A percentile compares a stretch with the other conserved stretches of the same genome.
phyloP scores from a whole-genome alignment of 371 early-diverging fungal species.

The Mortierella sp. region DNA sequence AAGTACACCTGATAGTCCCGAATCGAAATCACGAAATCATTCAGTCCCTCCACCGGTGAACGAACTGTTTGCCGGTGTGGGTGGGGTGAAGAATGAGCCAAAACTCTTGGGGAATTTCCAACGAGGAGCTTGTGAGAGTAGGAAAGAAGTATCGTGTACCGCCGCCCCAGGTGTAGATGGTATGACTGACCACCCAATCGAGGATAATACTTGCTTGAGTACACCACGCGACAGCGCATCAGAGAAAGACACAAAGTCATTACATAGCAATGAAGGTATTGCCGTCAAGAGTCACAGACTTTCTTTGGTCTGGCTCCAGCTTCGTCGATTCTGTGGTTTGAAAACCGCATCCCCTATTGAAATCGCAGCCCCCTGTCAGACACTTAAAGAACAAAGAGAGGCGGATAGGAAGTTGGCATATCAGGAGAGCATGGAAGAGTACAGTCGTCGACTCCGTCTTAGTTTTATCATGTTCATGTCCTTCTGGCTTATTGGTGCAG shows the following conservation, averaged over 20 bases:
- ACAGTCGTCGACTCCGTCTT: slow-evolving; percentile 27
- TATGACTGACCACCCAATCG: not conserved
- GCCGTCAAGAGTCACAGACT: not conserved
- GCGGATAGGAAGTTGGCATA: slow-evolving; percentile 27
- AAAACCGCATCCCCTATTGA: not conserved
- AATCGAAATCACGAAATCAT: not conserved
- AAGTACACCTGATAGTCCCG: not conserved
- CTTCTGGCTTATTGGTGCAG: slow-evolving; percentile 45
- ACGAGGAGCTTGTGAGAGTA: not conserved
- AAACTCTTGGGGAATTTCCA: not conserved
- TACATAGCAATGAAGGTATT: not conserved
- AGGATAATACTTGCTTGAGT: not conserved
- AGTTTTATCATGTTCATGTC: slow-evolving; percentile 31
- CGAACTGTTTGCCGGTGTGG: not conserved
- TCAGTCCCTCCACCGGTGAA: not conserved
- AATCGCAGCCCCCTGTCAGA: not conserved
- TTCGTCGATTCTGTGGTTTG: not conserved
- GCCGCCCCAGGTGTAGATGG: not conserved
- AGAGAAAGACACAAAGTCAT: not conserved
- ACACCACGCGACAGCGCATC: not conserved
- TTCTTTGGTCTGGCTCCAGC: not conserved
- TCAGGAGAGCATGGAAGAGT: slow-evolving; percentile 39
- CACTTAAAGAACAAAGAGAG: slow-evolving; percentile 25
- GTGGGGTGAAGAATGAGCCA: not conserved
- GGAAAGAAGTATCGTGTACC: not conserved